Evolutionary conservation across 2,329 filamentous ascomycete genomes (phyloP).

Genomic region (Zymoseptoria brevis): DNA sequence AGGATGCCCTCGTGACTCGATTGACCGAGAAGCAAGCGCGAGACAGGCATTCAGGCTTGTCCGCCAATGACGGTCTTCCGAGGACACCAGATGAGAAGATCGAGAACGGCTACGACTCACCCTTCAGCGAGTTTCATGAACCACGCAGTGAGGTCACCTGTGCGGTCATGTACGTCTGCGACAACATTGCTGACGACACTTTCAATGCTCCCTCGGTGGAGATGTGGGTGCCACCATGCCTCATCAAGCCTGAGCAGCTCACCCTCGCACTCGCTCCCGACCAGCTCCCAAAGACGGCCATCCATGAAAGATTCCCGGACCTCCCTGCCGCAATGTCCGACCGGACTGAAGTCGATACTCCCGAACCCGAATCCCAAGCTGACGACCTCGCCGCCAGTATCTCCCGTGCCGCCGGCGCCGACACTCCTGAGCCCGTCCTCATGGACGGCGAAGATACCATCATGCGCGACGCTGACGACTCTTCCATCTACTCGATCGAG

Average conservation of each 20-base stretch:
- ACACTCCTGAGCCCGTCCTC: conserved; percentile 26
- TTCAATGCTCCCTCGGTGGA: conserved; percentile 10
- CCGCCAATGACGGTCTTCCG: conserved; percentile 1
- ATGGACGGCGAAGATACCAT: conserved; percentile 33
- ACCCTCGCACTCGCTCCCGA: not conserved
- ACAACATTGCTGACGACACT: conserved; percentile 11
- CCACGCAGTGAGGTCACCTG: conserved; percentile 18
- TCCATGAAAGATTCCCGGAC: conserved; percentile 8
- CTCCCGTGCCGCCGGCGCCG: not conserved
- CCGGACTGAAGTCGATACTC: not conserved
- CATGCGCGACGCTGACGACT: conserved; percentile 24
- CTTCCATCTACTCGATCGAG: conserved; percentile 7
- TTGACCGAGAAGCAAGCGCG: conserved; percentile 48
- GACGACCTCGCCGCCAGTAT: not conserved
- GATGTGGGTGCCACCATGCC: conserved; percentile 6
- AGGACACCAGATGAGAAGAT: not conserved
- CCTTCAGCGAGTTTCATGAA: conserved; percentile 13
- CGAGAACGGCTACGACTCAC: conserved; percentile 16
- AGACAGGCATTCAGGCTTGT: conserved; percentile 30
- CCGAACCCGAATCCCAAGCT: not conserved
- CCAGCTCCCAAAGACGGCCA: conserved; percentile 7
- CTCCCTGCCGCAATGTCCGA: not conserved
- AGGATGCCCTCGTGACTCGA: conserved; percentile 45
- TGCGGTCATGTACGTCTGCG: conserved; percentile 21
- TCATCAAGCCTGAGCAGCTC: not conserved